A percentile compares a stretch with the other conserved stretches of the same genome.
Conservation (phyloP, 805 yeast genomes). For the Teunomyces lycoperdinae region DNA sequence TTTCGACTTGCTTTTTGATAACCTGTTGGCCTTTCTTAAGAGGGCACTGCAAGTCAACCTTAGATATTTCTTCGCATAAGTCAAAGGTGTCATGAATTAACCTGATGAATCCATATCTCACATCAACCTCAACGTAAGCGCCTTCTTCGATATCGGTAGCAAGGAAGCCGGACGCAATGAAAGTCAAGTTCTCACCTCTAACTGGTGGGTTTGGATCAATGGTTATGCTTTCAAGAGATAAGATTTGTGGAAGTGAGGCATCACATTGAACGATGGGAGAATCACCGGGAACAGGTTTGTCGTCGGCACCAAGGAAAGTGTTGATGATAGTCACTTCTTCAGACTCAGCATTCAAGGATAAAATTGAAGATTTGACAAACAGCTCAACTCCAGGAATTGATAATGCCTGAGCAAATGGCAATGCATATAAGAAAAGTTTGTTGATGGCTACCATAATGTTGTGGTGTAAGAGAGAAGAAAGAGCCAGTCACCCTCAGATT, state of each 20-base stretch:
- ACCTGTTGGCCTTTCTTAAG: constrained; percentile 64
- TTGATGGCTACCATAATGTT: constrained; percentile 21
- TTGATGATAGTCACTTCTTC: constrained; percentile 8
- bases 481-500: neutral
- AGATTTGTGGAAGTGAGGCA: constrained; percentile 55
- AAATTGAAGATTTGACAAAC: constrained; percentile 11
- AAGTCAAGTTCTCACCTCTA: constrained; percentile 80
- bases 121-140: constrained; percentile 92
- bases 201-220: constrained; percentile 85
- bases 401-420: constrained; percentile 17
- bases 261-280: constrained; percentile 85
- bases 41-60: constrained; percentile 87
- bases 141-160: constrained; percentile 65
- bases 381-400: constrained; percentile 19
- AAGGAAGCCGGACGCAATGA: constrained; percentile 70
- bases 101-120: constrained; percentile 86
- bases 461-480: neutral
- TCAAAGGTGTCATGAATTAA: constrained; percentile 88
- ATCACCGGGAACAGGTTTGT: constrained; percentile 83
- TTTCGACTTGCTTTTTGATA: constrained; percentile 68
- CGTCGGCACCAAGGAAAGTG: constrained; percentile 33
- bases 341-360: constrained; percentile 9
- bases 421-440: constrained; percentile 10
- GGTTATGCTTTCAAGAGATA: constrained; percentile 56
- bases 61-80: constrained; percentile 80